A percentile compares a stretch with the other conserved stretches of the same genome.
Evolutionary conservation across 2,329 filamentous ascomycete species (phyloP).

Genomic region (Exophiala lecanii-corni): DNA sequence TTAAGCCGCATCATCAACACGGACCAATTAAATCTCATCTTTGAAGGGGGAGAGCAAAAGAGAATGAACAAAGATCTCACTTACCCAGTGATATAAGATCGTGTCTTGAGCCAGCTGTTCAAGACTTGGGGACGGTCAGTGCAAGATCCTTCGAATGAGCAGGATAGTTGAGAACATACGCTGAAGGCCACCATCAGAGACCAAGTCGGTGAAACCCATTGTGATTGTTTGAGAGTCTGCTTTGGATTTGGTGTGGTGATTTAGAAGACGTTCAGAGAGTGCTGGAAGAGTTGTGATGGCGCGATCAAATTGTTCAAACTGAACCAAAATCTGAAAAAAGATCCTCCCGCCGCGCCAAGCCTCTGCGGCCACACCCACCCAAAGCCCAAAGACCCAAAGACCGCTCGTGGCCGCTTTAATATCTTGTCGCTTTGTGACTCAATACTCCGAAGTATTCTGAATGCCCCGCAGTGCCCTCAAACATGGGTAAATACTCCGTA

Average conservation of each 20-base stretch:
- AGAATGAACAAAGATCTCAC: conserved; percentile 38
- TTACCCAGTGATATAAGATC: conserved; percentile 80
- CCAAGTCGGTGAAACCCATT: conserved; percentile 65
- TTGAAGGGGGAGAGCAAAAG: conserved; percentile 34
- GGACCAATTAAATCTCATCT: conserved; percentile 90
- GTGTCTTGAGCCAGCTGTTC: conserved; percentile 68
- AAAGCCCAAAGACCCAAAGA: not conserved
- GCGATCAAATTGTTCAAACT: conserved; percentile 2
- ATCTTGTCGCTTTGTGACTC: too few species aligned
- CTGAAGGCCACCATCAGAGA: conserved; percentile 58
- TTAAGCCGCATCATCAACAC: conserved; percentile 95
- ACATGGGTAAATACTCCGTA: too few species aligned
- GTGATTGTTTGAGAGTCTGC: conserved; percentile 19
- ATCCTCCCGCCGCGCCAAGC: not conserved
- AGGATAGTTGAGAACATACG: conserved; percentile 51
- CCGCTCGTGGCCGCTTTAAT: too few species aligned
- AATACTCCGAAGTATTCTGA: too few species aligned
- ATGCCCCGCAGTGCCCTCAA: too few species aligned
- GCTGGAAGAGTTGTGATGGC: not conserved
- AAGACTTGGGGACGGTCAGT: conserved; percentile 48
- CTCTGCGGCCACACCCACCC: not conserved
- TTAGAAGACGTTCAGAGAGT: not conserved
- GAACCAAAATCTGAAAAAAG: conserved; percentile 2
- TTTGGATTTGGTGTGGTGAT: not conserved
- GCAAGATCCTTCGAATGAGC: too few species aligned